Evolutionary conservation across 2,329 filamentous ascomycete genomes (phyloP).

Genomic region (Sphaerulina musiva): DNA sequence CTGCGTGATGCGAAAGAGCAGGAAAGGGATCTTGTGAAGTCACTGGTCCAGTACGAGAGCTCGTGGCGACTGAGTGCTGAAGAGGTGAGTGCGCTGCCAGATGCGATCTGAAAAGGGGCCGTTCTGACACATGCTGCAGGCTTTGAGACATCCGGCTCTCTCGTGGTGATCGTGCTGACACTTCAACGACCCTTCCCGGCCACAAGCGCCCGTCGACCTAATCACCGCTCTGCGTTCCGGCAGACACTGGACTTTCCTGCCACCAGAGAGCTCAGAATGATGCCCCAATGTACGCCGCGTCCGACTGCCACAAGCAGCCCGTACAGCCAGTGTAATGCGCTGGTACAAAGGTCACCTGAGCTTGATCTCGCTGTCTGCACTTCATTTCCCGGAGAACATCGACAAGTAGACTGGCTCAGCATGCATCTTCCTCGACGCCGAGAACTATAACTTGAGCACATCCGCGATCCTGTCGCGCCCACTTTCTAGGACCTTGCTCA

Average conservation of each 20-base stretch:
- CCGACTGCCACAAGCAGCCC: too few relatives aligned
- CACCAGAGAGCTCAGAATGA: too few relatives aligned
- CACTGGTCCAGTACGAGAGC: constrained; percentile 67
- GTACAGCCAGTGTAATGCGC: too few relatives aligned
- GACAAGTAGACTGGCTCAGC: not conserved
- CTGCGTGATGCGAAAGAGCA: constrained; percentile 54
- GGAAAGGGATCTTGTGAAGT: constrained; percentile 59
- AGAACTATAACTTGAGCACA: not conserved
- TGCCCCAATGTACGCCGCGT: too few relatives aligned
- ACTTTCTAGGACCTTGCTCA: not conserved
- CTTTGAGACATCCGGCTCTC: constrained; percentile 1
- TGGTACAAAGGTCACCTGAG: too few relatives aligned
- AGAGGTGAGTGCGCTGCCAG: constrained; percentile 40
- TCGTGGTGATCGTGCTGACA: too few relatives aligned
- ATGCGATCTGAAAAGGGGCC: not conserved
- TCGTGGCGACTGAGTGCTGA: constrained; percentile 59
- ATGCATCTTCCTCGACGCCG: not conserved
- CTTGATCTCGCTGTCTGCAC: too few relatives aligned
- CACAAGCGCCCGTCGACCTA: too few relatives aligned
- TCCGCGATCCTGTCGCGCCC: not conserved
- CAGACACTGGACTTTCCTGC: too few relatives aligned
- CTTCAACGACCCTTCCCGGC: too few relatives aligned
- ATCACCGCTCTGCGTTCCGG: too few relatives aligned
- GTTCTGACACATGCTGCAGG: not conserved
- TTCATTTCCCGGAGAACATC: too few relatives aligned